Percentiles rank a stretch among this genome's conserved stretches.
These are phyloP conservation scores for Phlyctochytrium bullatum DNA, from an alignment of 192 early-diverging fungal genomes.

Conservation along the genomic window DNA sequence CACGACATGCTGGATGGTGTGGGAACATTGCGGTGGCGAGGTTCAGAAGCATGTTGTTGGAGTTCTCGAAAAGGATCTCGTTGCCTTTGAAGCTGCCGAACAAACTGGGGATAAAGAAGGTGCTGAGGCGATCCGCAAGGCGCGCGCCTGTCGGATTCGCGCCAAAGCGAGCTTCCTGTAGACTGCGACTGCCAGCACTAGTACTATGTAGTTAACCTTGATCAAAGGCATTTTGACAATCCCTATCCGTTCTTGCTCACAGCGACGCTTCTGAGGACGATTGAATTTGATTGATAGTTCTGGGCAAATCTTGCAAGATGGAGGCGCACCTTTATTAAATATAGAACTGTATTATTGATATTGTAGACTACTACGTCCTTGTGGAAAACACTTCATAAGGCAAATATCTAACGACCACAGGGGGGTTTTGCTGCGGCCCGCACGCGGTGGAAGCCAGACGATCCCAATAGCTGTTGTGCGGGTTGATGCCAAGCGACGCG, in stretches of 20 bases:
- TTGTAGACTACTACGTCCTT: background rate
- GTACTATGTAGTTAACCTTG: too few species aligned
- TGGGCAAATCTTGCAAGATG: too few species aligned
- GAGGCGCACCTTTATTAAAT: too few species aligned
- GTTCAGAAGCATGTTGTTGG: background rate
- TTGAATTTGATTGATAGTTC: too few species aligned
- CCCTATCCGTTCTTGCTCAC: too few species aligned
- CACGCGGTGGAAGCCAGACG: background rate
- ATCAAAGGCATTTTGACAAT: too few species aligned
- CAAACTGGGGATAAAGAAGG: background rate
- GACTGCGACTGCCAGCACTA: too few species aligned
- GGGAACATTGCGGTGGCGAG: constrained; percentile 13
- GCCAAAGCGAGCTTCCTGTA: too few species aligned
- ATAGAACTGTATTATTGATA: too few species aligned
- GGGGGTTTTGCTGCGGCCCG: background rate
- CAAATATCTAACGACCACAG: background rate
- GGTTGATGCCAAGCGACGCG: background rate
- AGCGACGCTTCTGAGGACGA: too few species aligned
- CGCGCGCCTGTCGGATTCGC: too few species aligned
- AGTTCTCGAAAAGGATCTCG: background rate
- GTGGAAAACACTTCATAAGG: background rate
- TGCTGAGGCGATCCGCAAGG: too few species aligned
- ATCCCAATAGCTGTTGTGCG: background rate
- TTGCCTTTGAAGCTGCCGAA: background rate
- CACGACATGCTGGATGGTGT: constrained; percentile 30